Evolutionary conservation across 1,139 yeast genomes (phyloP), one percentile per base, ranked within the genome.

Genomic region (Blastobotrys apis): DNA sequence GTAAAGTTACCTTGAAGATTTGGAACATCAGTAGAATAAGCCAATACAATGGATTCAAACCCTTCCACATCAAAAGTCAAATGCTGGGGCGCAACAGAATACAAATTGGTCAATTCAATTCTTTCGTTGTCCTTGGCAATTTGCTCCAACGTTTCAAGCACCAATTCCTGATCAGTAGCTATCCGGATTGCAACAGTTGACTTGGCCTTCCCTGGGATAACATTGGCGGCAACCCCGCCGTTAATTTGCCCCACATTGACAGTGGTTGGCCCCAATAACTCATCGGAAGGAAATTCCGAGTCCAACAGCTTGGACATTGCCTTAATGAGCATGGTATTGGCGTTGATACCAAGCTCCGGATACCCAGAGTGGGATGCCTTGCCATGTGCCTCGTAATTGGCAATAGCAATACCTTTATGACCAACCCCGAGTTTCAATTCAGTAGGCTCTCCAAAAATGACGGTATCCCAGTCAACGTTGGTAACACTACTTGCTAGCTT

Each of bases 361-460:
- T 81, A 81, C 1, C 87, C 87, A 4, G 83, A 77, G 57, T 82
- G 90, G 3, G 80, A 67, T 2, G 86, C 78, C 47, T 72, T 70
- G 10, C 90, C 90, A 6, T 63, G 56, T 20, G 75, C 79, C 25
- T 60, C 53, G 32, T 80, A 54, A 13, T 26, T 68, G 58, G 47
- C 77, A 64, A 53, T 64, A 45, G 53, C 68, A 68, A 50, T 67
- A 59, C 56, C 90, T 82, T 82, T 82, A 56, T 82, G 90, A 8
- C 88, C 88, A 5, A 76, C 76, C 2, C 84, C 86, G 20, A 82
- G 68, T 55, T 78, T 80, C 58, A 74, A 67, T 53, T 81, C 87
- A 0, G 90, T 81, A 16, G 90, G 88, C 57, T 82, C 90, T 12
- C 88, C 88, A 61, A 81, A 81, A 37, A 82, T 73, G 20, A 76